phyloP scores from a whole-genome alignment of 768 basidiomycete species.

The Russula olivacea region DNA sequence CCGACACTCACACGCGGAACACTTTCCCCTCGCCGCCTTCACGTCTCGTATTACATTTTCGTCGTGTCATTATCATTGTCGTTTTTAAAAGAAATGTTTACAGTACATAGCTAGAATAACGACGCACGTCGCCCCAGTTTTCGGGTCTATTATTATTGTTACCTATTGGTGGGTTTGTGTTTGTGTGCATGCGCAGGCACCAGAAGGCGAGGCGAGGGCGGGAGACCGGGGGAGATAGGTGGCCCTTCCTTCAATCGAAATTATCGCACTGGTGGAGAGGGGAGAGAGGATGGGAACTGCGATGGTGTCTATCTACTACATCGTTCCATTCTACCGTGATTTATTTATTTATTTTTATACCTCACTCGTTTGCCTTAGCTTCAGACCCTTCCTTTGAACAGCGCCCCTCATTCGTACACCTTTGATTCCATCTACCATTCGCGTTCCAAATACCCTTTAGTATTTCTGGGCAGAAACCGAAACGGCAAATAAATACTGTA shows the following conservation, averaged over 20 bases:
- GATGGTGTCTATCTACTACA: neutral
- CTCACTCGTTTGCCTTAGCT: neutral
- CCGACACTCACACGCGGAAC: neutral
- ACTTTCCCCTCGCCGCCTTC: neutral
- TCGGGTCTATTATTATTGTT: neutral
- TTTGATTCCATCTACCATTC: neutral
- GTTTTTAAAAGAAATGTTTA: neutral
- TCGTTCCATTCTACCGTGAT: neutral
- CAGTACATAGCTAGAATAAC: neutral
- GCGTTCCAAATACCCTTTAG: too few species aligned
- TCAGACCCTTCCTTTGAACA: too few species aligned
- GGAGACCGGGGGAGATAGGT: neutral
- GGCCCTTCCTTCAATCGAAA: neutral
- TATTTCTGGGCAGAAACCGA: too few species aligned
- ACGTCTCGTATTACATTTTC: neutral
- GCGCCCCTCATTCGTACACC: neutral
- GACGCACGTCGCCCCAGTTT: neutral
- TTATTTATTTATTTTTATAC: neutral
- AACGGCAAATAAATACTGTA: too few species aligned
- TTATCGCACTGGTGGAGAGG: neutral
- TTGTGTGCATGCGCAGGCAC: neutral
- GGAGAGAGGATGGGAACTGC: neutral
- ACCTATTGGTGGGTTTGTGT: neutral
- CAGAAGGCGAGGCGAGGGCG: neutral
- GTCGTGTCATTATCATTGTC: neutral